phyloP scores from a whole-genome alignment of 495 filamentous ascomycete species.

The Cladorrhinum samala region DNA sequence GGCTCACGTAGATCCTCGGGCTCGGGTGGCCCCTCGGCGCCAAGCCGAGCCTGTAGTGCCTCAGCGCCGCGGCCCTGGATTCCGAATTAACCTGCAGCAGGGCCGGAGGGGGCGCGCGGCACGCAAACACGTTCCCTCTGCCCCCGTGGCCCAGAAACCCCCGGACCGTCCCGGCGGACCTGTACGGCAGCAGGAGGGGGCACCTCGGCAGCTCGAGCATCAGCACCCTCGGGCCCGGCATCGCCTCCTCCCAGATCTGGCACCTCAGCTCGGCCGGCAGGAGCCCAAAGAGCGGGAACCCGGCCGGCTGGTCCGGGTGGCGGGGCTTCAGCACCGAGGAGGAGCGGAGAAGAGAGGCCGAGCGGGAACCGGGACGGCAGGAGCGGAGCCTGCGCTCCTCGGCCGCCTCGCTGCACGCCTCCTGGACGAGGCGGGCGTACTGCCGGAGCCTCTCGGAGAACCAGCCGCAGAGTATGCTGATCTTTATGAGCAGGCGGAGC shows the following conservation, averaged over 20 bases:
- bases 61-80: constrained; percentile 28
- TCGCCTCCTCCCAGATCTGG: constrained; percentile 21
- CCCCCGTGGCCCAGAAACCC: background rate
- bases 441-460: constrained; percentile 7
- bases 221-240: constrained; percentile 18
- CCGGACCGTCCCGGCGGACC: background rate
- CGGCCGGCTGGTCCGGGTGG: background rate
- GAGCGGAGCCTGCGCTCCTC: constrained; percentile 8
- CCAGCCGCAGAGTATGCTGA: constrained; percentile 13
- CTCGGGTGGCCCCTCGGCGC: constrained; percentile 23
- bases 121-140: constrained; percentile 9
- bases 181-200: background rate
- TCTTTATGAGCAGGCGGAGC: constrained; percentile 9
- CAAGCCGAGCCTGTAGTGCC: constrained; percentile 29
- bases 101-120: constrained; percentile 22
- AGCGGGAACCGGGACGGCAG: background rate
- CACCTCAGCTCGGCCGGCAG: constrained; percentile 22
- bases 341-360: background rate
- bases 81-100: constrained; percentile 31
- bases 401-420: constrained; percentile 6
- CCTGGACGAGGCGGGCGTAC: constrained; percentile 7
- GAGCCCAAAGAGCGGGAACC: constrained; percentile 16
- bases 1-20: constrained; percentile 31
- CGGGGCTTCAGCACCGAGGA: background rate
- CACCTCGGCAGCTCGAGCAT: constrained; percentile 11